phyloP scores from a whole-genome alignment of 2,329 filamentous ascomycete genomes.

The Amylocarpus encephaloides region DNA sequence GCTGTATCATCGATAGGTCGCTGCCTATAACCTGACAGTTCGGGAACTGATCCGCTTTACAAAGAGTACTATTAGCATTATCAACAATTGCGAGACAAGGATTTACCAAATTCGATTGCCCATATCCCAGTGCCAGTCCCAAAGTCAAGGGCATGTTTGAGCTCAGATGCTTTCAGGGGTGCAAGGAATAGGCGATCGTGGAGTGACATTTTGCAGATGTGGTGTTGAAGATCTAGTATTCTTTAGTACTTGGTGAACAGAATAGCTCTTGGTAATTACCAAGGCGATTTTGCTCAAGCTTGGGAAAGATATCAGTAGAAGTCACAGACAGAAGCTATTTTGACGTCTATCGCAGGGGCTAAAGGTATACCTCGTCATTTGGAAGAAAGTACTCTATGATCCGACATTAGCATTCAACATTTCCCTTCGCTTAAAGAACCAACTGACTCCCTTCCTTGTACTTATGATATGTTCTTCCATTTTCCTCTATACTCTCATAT shows the following conservation, averaged over 20 bases:
- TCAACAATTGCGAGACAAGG: too few relatives aligned
- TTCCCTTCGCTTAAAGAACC: not conserved
- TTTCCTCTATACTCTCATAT: constrained; percentile 16
- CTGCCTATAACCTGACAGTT: constrained; percentile 23
- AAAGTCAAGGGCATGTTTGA: constrained; percentile 33
- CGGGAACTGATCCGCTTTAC: constrained; percentile 25
- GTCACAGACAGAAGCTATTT: too few relatives aligned
- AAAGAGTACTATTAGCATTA: too few relatives aligned
- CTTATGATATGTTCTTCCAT: constrained; percentile 20
- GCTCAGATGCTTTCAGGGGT: constrained; percentile 22
- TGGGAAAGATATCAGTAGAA: too few relatives aligned
- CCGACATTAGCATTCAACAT: not conserved
- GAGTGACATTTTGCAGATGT: constrained; percentile 16
- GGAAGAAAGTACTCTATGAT: constrained; percentile 10
- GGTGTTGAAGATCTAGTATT: constrained; percentile 17
- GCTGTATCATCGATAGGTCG: constrained; percentile 29
- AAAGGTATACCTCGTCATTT: constrained; percentile 13
- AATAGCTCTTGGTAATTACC: not conserved
- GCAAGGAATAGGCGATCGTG: constrained; percentile 17
- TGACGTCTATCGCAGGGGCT: too few relatives aligned
- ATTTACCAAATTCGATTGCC: constrained; percentile 34
- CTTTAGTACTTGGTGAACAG: not conserved
- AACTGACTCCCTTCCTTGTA: constrained; percentile 18
- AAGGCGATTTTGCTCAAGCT: constrained; percentile 13
- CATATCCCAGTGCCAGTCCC: constrained; percentile 39